Base-by-base conservation (phyloP, 1,139 yeast genomes). In the Candida sp. region DNA sequence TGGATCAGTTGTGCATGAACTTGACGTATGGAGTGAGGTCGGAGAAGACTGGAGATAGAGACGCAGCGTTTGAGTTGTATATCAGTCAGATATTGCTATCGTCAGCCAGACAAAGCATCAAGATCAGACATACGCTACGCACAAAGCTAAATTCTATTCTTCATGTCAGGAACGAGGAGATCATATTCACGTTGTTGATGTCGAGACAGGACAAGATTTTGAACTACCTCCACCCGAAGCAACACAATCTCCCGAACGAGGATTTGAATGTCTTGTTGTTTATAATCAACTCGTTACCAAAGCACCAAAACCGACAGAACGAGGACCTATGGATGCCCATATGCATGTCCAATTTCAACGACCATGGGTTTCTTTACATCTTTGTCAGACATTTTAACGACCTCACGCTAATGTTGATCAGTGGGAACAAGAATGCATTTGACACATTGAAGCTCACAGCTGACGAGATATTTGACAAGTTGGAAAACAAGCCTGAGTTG, bases 291-390 rank as follows among this genome's bases (percentile, higher is more conserved):
- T 65, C 72, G 3, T 49, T 59, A 3, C 26, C 42, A 17, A 62
- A 59, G 22, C 54, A 53, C 17, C 58, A 62, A 12, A 52, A 58
- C 2, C 39, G 31, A 43, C n/a, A 37, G 11, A 56, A 66, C 23
- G 94, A 89, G 58, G 97, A 93, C 61, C 82, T 91, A 54, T 94
- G 98, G 98, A 82, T 91, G 11, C 99, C 99, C 0, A 77, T 94
- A 2, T 94, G 99, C 65, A 78, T 94, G 67, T 97, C 99, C 0
- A 84, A 89, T 58, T 94, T 94, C 72, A 94, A 94, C 64, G 74
- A 90, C 3, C 85, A 85, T 56, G 99, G 99, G 11, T 96, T 92
- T 61, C 71, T 94, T 7, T 90, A 94, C 63, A 85, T 91, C 3
- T 90, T 88, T 63, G 88, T 92, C 44, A 85, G 84, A 55, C 84